Evolutionary conservation across 345 rosid species (phyloP).

Genomic region (Lenwebbia sp.): DNA sequence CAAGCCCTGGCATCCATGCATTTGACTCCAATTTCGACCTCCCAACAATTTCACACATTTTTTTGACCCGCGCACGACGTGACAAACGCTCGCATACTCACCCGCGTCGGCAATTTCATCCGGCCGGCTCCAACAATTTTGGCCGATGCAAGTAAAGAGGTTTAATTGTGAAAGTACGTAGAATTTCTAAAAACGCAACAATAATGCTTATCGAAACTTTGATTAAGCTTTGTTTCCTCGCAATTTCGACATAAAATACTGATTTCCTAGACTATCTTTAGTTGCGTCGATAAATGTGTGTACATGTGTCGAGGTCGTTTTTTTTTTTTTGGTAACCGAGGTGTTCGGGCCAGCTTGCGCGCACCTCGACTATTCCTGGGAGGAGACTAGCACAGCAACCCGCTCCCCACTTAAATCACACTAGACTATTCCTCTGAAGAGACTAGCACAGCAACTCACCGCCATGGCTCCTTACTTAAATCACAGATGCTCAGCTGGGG

Average conservation of each 20-base stretch:
- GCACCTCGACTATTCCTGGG: too few relatives aligned
- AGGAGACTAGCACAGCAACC: too few relatives aligned
- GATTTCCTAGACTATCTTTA: neutral
- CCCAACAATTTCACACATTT: neutral
- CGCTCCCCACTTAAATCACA: too few relatives aligned
- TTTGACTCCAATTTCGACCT: too few relatives aligned
- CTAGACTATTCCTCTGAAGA: too few relatives aligned
- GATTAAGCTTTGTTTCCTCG: neutral
- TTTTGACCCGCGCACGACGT: neutral
- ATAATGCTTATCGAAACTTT: neutral
- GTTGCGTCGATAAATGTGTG: neutral
- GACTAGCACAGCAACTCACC: too few relatives aligned
- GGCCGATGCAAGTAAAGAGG: neutral
- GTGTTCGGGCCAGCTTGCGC: too few relatives aligned
- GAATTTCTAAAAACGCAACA: neutral
- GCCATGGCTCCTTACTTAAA: too few relatives aligned
- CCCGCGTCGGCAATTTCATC: neutral
- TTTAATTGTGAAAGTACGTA: neutral
- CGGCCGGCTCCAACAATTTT: neutral
- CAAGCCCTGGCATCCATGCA: too few relatives aligned
- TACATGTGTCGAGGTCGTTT: neutral
- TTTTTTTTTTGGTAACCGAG: too few relatives aligned
- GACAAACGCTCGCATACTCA: neutral
- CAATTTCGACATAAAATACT: neutral
- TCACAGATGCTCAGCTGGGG: too few relatives aligned